phyloP scores from a whole-genome alignment of 352 stramenopile genomes.

The Phytophthora rubi region DNA sequence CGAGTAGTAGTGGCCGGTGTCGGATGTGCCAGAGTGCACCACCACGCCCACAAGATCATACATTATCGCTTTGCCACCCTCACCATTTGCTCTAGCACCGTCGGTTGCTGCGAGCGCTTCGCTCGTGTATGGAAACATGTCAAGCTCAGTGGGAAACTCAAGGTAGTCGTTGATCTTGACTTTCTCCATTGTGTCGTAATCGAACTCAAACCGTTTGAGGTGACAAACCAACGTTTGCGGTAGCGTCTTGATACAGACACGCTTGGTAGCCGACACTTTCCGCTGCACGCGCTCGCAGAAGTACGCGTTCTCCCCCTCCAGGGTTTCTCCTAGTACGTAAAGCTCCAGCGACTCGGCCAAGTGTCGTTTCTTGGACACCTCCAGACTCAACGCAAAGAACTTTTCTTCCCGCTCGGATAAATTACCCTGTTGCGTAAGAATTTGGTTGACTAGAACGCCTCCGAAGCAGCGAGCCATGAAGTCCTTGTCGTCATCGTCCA shows the following conservation, averaged over 20 bases:
- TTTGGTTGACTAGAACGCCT: conserved; percentile 83
- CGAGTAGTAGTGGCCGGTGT: conserved; percentile 96
- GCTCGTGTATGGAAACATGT: conserved; percentile 92
- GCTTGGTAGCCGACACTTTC: conserved; percentile 85
- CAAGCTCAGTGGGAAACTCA: conserved; percentile 85
- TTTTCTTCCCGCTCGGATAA: conserved; percentile 85
- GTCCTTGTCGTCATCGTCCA: conserved; percentile 3
- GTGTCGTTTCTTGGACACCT: conserved; percentile 76
- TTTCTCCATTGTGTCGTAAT: conserved; percentile 91
- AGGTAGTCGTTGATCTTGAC: conserved; percentile 89
- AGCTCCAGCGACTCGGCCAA: conserved; percentile 65
- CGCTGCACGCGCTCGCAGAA: conserved; percentile 71
- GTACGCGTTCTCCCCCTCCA: conserved; percentile 84
- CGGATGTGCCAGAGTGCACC: conserved; percentile 92
- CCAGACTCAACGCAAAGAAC: conserved; percentile 85
- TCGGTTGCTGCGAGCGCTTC: conserved; percentile 45
- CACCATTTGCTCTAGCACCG: not conserved
- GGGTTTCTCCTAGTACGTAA: conserved; percentile 77
- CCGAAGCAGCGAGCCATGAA: conserved; percentile 76
- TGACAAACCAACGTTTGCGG: conserved; percentile 84
- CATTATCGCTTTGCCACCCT: conserved; percentile 32
- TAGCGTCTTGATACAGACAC: conserved; percentile 82
- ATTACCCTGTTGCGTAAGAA: conserved; percentile 78
- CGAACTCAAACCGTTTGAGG: conserved; percentile 91
- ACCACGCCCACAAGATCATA: conserved; percentile 93